Conservation (phyloP, 1,284 basidiomycete genomes). For the Microbotryomycetes sp. region DNA sequence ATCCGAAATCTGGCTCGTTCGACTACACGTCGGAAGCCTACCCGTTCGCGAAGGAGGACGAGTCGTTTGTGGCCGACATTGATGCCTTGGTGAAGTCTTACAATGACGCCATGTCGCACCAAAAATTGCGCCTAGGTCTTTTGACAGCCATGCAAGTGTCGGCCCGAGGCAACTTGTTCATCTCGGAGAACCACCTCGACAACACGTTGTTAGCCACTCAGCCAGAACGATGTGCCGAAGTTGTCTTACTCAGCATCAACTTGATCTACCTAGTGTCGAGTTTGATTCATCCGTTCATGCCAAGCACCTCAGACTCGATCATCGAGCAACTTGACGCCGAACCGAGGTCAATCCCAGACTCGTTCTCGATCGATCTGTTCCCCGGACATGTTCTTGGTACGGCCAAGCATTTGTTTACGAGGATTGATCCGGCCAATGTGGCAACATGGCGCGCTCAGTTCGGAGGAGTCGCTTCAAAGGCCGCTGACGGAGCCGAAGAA, state of each 20-base stretch:
- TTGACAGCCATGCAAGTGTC: slow-evolving; percentile 86
- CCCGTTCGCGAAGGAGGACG: slow-evolving; percentile 53
- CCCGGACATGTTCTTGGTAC: slow-evolving; percentile 78
- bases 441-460: slow-evolving; percentile 76
- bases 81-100: slow-evolving; percentile 75
- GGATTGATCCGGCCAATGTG: slow-evolving; percentile 85
- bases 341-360: slow-evolving; percentile 62
- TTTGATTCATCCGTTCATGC: slow-evolving; percentile 94
- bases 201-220: slow-evolving; percentile 78
- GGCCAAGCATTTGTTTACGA: slow-evolving; percentile 86
- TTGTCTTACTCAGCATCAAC: slow-evolving; percentile 83
- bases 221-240: slow-evolving; percentile 78
- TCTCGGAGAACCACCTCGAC: slow-evolving; percentile 84
- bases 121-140: slow-evolving; percentile 81
- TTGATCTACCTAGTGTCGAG: slow-evolving; percentile 85
- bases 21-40: slow-evolving; percentile 55
- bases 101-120: slow-evolving; percentile 79
- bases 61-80: slow-evolving; percentile 71
- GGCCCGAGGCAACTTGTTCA: slow-evolving; percentile 85
- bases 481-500: slow-evolving; percentile 34
- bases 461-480: slow-evolving; percentile 51
- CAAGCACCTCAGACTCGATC: slow-evolving; percentile 73
- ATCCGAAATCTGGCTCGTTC: slow-evolving; percentile 46
- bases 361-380: slow-evolving; percentile 68
- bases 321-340: slow-evolving; percentile 86